Percentiles rank a stretch among this genome's conserved stretches.
Conservation (phyloP, 768 basidiomycete species). For the Cyathus striatus region DNA sequence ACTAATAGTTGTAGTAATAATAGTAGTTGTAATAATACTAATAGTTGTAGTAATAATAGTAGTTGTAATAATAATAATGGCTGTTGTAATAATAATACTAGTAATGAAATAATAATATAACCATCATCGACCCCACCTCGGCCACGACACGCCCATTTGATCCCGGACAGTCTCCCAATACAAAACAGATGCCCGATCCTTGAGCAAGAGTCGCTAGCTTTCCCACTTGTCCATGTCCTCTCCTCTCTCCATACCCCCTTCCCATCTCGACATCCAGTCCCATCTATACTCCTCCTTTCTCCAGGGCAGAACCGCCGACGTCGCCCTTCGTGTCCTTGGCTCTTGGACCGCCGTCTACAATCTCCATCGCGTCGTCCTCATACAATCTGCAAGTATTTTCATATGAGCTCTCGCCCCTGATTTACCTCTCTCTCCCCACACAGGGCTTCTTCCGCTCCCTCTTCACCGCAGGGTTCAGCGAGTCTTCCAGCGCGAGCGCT, state of each 20-base stretch:
- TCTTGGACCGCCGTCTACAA: conserved; percentile 70
- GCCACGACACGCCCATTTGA: too few species aligned
- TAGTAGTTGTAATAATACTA: too few species aligned
- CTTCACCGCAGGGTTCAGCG: conserved; percentile 76
- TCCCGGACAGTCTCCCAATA: too few species aligned
- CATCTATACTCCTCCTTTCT: conserved; percentile 78
- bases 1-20: too few species aligned
- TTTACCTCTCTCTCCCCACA: conserved; percentile 2
- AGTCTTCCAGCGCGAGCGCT: conserved; percentile 38
- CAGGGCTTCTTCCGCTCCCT: conserved; percentile 87
- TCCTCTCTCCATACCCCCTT: conserved; percentile 35
- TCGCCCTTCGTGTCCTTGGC: conserved; percentile 63
- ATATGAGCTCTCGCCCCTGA: conserved; percentile 6
- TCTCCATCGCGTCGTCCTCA: conserved; percentile 81
- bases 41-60: too few species aligned
- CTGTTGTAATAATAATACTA: too few species aligned
- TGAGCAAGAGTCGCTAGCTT: background rate
- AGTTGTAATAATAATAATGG: too few species aligned
- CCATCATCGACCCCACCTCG: too few species aligned
- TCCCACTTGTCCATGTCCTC: background rate
- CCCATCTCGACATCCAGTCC: conserved; percentile 56
- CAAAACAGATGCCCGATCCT: too few species aligned
- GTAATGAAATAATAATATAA: too few species aligned
- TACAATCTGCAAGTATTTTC: conserved; percentile 62
- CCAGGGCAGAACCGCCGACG: conserved; percentile 69